phyloP scores from a whole-genome alignment of 257 asterid species.

The Fraxinus pennsylvanica region DNA sequence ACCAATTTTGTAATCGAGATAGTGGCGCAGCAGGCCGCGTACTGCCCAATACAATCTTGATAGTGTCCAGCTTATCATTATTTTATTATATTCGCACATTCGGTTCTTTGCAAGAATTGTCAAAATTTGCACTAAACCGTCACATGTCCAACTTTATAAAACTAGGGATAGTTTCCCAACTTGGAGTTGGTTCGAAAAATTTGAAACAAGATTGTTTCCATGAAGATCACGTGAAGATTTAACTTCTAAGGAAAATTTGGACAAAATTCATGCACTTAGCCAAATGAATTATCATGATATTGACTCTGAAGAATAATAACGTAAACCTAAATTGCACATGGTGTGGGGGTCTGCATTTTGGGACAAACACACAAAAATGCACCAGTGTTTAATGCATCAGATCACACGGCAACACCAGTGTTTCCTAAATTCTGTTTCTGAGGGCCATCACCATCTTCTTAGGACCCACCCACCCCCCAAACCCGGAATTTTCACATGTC shows the following conservation, averaged over 20 bases:
- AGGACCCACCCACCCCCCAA: not conserved
- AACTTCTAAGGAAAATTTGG: no score
- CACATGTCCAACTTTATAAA: no score
- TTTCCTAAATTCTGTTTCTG: not conserved
- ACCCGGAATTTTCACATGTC: conserved; percentile 4
- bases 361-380: not conserved
- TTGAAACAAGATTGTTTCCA: not conserved
- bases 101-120: not conserved
- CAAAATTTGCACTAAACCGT: not conserved
- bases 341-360: conserved; percentile 19
- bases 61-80: no score
- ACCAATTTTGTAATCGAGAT: not conserved
- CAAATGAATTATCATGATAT: not conserved
- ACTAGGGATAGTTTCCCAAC: not conserved
- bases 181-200: no score
- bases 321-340: conserved; percentile 31
- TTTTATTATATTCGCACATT: no score
- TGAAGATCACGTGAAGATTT: no score
- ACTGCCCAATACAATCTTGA: no score
- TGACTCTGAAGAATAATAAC: conserved; percentile 11
- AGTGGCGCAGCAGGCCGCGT: not conserved
- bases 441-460: not conserved
- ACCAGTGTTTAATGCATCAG: conserved; percentile 21
- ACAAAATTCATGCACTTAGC: no score
- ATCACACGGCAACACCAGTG: conserved; percentile 20